phyloP scores from a whole-genome alignment of 1,284 basidiomycete species.

The Trametes pubescens region DNA sequence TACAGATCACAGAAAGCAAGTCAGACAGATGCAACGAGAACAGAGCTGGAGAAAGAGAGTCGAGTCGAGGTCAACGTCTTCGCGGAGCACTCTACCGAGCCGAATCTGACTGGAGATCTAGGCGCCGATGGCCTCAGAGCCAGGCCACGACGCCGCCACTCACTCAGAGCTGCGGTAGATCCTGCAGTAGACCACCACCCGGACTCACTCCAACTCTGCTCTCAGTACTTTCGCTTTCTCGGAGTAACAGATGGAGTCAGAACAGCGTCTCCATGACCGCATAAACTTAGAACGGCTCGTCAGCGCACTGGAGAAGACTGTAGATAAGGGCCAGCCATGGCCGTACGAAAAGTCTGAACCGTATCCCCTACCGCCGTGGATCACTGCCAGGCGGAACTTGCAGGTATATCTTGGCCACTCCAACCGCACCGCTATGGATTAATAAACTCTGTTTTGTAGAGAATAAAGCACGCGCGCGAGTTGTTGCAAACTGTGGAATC shows the following conservation, averaged over 20 bases:
- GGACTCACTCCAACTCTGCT: neutral
- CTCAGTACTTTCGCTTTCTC: neutral
- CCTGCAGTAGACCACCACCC: neutral
- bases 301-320: slow-evolving; percentile 64
- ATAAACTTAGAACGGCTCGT: slow-evolving; percentile 73
- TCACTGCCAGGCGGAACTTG: slow-evolving; percentile 62
- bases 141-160: neutral
- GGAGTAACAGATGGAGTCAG: slow-evolving; percentile 33
- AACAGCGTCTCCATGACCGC: slow-evolving; percentile 63
- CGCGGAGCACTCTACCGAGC: slow-evolving; percentile 8
- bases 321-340: slow-evolving; percentile 61
- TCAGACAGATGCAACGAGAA: neutral
- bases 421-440: neutral
- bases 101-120: slow-evolving; percentile 18
- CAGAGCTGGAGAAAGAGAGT: neutral
- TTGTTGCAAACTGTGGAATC: slow-evolving; percentile 65
- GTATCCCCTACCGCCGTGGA: slow-evolving; percentile 51
- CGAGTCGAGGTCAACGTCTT: neutral
- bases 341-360: slow-evolving; percentile 42
- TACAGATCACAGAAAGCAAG: slow-evolving; percentile 5
- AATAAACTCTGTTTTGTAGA: slow-evolving; percentile 49
- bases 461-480: slow-evolving; percentile 66
- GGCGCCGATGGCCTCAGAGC: slow-evolving; percentile 5
- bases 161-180: slow-evolving; percentile 2
- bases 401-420: slow-evolving; percentile 54